phyloP scores from a whole-genome alignment of 2,329 filamentous ascomycete species.

The Seiridium cupressi region DNA sequence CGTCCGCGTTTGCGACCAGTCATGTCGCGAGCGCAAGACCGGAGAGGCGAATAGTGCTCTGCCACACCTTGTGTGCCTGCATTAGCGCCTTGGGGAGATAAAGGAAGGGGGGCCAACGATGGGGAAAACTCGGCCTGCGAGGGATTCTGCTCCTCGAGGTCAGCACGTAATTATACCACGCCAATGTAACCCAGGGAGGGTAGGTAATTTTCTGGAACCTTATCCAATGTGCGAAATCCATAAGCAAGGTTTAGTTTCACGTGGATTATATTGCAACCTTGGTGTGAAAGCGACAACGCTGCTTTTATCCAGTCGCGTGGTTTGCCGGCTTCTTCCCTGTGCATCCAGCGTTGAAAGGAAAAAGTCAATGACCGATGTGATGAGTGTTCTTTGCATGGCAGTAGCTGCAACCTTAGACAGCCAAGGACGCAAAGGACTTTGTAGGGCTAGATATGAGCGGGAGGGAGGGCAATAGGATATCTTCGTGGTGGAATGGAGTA shows the following conservation, averaged over 20 bases:
- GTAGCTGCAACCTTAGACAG: background rate
- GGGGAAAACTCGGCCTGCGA: too few relatives aligned
- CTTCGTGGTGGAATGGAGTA: background rate
- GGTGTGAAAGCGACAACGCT: background rate
- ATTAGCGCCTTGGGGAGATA: background rate
- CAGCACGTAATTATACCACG: background rate
- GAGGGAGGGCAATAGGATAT: background rate
- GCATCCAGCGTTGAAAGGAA: background rate
- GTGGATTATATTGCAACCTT: background rate
- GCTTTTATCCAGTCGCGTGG: background rate
- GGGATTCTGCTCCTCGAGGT: background rate
- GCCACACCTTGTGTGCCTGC: constrained; percentile 3
- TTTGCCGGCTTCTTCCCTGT: background rate
- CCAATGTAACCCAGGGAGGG: background rate
- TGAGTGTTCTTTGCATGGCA: background rate
- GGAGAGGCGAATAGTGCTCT: constrained; percentile 1
- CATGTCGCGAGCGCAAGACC: constrained; percentile 1
- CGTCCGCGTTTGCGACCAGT: background rate
- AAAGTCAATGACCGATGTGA: background rate
- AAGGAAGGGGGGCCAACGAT: too few relatives aligned
- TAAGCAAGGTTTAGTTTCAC: background rate
- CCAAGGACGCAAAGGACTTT: background rate
- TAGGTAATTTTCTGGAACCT: background rate
- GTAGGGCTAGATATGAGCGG: background rate
- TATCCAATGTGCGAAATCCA: background rate